Base-by-base conservation (phyloP, 306 rosid genomes). In the Betula pendula region DNA sequence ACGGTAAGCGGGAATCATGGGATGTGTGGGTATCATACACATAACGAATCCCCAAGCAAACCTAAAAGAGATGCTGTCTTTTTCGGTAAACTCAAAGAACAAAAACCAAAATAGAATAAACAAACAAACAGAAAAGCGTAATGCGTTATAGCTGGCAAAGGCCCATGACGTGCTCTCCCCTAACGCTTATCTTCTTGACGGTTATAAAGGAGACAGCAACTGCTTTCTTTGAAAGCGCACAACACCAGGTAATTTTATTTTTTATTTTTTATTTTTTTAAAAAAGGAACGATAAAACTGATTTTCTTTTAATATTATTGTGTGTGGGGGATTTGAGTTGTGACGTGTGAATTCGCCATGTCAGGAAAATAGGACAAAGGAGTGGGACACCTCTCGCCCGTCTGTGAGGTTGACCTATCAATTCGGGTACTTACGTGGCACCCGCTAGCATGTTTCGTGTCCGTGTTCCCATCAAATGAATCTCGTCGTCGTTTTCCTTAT, bases 81-180 rank as follows among this genome's bases (percentile, higher is more conserved):
- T 77, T 60, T 73, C 63, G 53, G 68, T 1, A 81, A 75, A 42
- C 84, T 56, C 43, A 59, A 43, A 25, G 19, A 50, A 13, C 35
- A 40, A 33, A 38, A 51, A 33, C 49, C 16, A 45, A 65, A 27
- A 17, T 1, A 13, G 3, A 55, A n/a, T 59, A 44, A 67, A 70
- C 59, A 35, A 71, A 66, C n/a, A 43, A 22, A 69, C n/a, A n/a
- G n/a, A 68, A 68, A 68, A 76, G 19, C 24, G 44, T 58, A 75
- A 69, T 89, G 97, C 89, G 84, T 69, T 75, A 67, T 84, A 89
- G 97, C 97, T 92, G 94, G 92, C 92, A 45, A 63, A 59, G 29
- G 75, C 73, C 81, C 77, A 45, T 82, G 85, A 85, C 86, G 91
- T 80, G 81, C 84, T 80, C 50, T 71, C 43, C 71, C 45, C 25